Evolutionary conservation across 768 basidiomycete species (phyloP), one percentile per base, ranked within the genome.

Genomic region (Aureoboletus auriporus): DNA sequence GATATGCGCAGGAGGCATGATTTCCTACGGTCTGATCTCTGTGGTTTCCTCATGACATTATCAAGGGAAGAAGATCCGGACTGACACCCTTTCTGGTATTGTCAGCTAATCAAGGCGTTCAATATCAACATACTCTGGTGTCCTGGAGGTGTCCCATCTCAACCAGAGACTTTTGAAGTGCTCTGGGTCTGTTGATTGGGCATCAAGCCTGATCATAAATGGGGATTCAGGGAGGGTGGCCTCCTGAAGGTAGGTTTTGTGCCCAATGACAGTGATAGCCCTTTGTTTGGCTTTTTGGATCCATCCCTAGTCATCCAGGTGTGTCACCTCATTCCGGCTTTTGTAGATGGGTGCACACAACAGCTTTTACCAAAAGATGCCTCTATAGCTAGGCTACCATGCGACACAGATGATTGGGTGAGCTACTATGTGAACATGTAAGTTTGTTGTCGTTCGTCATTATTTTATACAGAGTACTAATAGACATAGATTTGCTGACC

Each of bases 131-230:
- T 37, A 11, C 33, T 4, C 4, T 47, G 10, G 16, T 37, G 11
- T 33, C 35, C 20, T 1, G 26, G n/a, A 36, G 45, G 50, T 6
- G 1, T 42, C 1, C 47, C 3, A 5, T 41, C 10, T 12, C 30
- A 42, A 23, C n/a, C n/a, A n/a, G 13, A 46, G 23, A 39, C 3
- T 1, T 7, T 40, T 11, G 39, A 50, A 8, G 43, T 50, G 5
- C 33, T 47, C 1, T 51, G 45, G 50, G 45, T 50, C 14, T 9
- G 12, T 34, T 50, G 49, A 39, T 12, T 50, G 5, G 44, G 49
- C 0, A 26, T 46, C 1, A 34, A 50, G n/a, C 38, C 31, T 6
- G 43, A 35, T 5, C 5, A 31, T 3, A 34, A 17, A 11, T 50
- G 49, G 49, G 34, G 39, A 1, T 41, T 46, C 38, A 8, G 1